Conservation (phyloP, 2,329 filamentous ascomycete species). For the Aspergillus piperis region DNA sequence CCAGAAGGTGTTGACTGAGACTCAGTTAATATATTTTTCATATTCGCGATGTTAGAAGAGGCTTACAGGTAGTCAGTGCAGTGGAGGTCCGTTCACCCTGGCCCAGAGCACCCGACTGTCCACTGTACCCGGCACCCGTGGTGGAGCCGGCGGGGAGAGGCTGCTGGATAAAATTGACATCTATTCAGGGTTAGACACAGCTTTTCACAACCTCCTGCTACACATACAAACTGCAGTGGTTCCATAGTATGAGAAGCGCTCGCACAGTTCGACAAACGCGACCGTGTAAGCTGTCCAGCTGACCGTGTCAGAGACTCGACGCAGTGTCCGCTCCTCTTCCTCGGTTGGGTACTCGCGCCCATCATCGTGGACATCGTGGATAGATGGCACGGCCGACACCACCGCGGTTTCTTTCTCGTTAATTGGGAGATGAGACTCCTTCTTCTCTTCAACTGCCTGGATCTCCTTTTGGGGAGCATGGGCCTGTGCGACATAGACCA, state of each 20-base stretch:
- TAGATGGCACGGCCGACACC: background rate
- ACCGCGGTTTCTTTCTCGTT: constrained; percentile 12
- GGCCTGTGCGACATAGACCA: constrained; percentile 11
- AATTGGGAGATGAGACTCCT: background rate
- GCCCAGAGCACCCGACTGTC: constrained; percentile 55
- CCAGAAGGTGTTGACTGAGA: constrained; percentile 60
- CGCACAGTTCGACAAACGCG: constrained; percentile 72
- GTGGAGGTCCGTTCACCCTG: constrained; percentile 61
- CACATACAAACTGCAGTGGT: constrained; percentile 65
- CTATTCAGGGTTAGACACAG: constrained; percentile 30
- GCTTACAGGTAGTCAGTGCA: constrained; percentile 51
- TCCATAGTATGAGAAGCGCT: constrained; percentile 78
- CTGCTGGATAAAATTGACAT: constrained; percentile 65
- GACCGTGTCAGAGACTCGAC: constrained; percentile 48
- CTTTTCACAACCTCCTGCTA: background rate
- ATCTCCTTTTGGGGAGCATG: constrained; percentile 9
- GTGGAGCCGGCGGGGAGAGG: constrained; percentile 56
- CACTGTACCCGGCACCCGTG: constrained; percentile 50
- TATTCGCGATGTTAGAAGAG: constrained; percentile 2
- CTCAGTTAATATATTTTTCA: background rate
- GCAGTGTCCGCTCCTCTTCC: constrained; percentile 38
- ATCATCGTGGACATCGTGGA: constrained; percentile 14
- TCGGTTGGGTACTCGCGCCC: constrained; percentile 31
- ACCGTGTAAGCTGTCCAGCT: constrained; percentile 69
- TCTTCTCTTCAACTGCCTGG: constrained; percentile 3